Percentiles rank a stretch among this genome's conserved stretches.
phyloP scores from a whole-genome alignment of 2,329 filamentous ascomycete species.

The Raffaelea deltoideospora region DNA sequence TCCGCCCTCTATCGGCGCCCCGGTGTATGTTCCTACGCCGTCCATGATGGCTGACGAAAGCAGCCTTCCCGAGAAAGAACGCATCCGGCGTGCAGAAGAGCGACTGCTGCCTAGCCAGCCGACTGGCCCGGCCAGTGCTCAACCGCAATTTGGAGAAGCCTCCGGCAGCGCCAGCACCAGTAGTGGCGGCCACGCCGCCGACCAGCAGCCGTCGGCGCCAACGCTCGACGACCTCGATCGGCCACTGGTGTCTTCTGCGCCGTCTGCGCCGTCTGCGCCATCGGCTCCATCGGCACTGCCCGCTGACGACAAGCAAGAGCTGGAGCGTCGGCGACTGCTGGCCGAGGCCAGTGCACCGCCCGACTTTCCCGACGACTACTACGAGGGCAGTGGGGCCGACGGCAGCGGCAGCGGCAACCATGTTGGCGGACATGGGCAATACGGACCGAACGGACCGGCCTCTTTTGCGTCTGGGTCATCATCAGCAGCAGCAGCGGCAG shows the following conservation, averaged over 20 bases:
- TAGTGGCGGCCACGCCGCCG: too few species aligned
- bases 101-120: conserved; percentile 70
- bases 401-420: background rate
- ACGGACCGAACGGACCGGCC: too few species aligned
- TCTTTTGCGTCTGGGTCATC: too few species aligned
- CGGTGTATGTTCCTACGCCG: conserved; percentile 41
- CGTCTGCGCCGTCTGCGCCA: background rate
- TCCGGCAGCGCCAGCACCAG: too few species aligned
- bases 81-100: conserved; percentile 61
- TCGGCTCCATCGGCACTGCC: background rate
- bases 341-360: conserved; percentile 49
- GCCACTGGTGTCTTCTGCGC: background rate
- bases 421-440: background rate
- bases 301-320: conserved; percentile 64
- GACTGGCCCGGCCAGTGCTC: conserved; percentile 25
- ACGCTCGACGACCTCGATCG: conserved; percentile 26
- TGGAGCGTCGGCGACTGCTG: conserved; percentile 51
- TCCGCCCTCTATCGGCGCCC: conserved; percentile 19
- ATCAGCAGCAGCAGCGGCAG: background rate
- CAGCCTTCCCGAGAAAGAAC: conserved; percentile 66
- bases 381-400: conserved; percentile 15
- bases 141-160: too few species aligned
- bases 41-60: conserved; percentile 36
- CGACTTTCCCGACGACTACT: conserved; percentile 38
- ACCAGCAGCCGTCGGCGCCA: conserved; percentile 27